phyloP scores from a whole-genome alignment of 805 yeast species.

The Suhomyces prunicola region DNA sequence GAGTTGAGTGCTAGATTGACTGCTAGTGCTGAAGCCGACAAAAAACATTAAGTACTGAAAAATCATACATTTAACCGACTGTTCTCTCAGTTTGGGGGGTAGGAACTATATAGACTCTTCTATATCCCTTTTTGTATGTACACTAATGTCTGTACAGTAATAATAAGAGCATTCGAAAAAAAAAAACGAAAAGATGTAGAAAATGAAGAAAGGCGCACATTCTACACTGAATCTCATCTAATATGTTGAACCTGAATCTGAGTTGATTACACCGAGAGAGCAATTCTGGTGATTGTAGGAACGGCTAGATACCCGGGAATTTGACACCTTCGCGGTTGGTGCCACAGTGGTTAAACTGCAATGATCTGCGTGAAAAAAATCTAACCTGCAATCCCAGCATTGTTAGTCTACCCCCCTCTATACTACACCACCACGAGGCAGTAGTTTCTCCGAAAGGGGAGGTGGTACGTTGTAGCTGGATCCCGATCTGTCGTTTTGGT shows the following conservation, averaged over 20 bases:
- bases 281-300: not conserved
- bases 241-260: too few species aligned
- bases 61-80: not conserved
- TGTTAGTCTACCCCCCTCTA: not conserved
- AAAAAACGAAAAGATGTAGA: not conserved
- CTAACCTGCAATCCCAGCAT: not conserved
- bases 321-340: not conserved
- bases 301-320: not conserved
- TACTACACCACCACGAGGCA: not conserved
- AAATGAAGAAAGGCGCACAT: not conserved
- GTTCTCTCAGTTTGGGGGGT: not conserved
- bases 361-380: not conserved
- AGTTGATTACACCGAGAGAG: too few species aligned
- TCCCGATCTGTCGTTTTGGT: not conserved
- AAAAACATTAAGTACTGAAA: slow-evolving; percentile 7
- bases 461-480: not conserved
- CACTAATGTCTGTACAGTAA: slow-evolving; percentile 5
- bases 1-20: slow-evolving; percentile 71
- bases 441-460: not conserved
- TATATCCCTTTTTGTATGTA: not conserved
- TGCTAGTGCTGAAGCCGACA: slow-evolving; percentile 16
- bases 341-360: slow-evolving; percentile 1
- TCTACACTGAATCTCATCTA: too few species aligned
- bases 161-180: not conserved
- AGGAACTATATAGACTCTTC: not conserved